These are phyloP conservation scores for Heliamphora pulchella DNA, from an alignment of 179 eudicot genomes.

Conservation along the genomic window DNA sequence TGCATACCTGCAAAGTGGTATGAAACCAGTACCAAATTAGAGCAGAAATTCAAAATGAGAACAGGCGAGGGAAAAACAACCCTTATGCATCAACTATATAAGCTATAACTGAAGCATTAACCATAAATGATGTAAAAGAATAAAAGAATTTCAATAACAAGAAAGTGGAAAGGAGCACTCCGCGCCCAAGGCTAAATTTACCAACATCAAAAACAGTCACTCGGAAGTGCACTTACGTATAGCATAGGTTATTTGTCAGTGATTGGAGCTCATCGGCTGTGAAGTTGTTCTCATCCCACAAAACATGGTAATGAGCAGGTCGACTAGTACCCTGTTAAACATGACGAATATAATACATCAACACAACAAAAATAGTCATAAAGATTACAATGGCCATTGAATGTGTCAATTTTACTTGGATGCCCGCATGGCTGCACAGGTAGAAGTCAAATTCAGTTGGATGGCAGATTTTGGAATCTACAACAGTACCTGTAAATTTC, in stretches of 20 bases:
- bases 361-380: too few relatives aligned
- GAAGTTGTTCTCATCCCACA: constrained; percentile 56
- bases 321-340: constrained; percentile 55
- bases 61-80: too few relatives aligned
- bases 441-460: constrained; percentile 61
- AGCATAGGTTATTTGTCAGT: constrained; percentile 56
- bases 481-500: constrained; percentile 52
- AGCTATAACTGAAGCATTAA: too few relatives aligned
- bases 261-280: constrained; percentile 49
- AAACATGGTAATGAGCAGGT: constrained; percentile 68
- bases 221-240: constrained; percentile 36
- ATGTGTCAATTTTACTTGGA: constrained; percentile 30
- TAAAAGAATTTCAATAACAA: too few relatives aligned
- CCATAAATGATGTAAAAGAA: too few relatives aligned
- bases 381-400: too few relatives aligned
- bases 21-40: too few relatives aligned
- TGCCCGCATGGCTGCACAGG: constrained; percentile 68
- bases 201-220: too few relatives aligned
- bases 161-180: too few relatives aligned
- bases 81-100: too few relatives aligned
- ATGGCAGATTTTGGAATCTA: constrained; percentile 61
- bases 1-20: constrained; percentile 34
- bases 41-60: too few relatives aligned
- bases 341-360: not conserved
- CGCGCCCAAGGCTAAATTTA: too few relatives aligned